Evolutionary conservation across 176 grass and related monocot species (phyloP), one percentile per base, ranked within the genome.

Genomic region (Thinopyrum elongatum): DNA sequence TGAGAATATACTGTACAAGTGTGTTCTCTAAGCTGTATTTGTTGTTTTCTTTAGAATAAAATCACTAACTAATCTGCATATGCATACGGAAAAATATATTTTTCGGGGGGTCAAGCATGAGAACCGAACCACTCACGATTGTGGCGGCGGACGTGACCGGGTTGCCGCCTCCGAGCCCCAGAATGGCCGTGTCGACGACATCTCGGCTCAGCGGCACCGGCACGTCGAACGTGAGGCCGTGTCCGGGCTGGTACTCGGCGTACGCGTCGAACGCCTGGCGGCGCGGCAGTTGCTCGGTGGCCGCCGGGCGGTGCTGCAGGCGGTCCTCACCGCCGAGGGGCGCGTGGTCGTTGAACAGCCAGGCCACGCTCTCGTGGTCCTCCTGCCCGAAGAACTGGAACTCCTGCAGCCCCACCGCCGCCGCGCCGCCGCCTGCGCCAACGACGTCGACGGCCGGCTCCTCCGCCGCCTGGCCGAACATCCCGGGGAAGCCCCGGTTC

Each of bases 311-410:
- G n/a, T 86, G 89, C 29, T 90, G 84, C 80, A 83, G 89, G 31
- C 77, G 65, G 23, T 84, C 69, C 35, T 73, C 59, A 8, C 71
- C 82, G 8, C 39, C 41, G 30, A 65, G 28, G 34, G 90, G 77
- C 25, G 77, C 53, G 1, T 82, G 77, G 82, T 91, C 90, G 63
- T 91, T 84, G 86, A 91, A 88, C 77, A 91, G 82, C 90, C 90
- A 88, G 51, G 90, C 79, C 17, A 91, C 90, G 90, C 90, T 91
- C 22, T 91, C 90, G 38, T 91, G 90, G 82, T 91, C 81, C 35
- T 91, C 90, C 77, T 91, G 94, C 33, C 93, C 92, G 84, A 95
- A 99, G 61, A 99, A 95, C 82, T 96, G 94, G 86, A 95, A 99
- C 67, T 95, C 82, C 35, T 89, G 88, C 59, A 87, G 46, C 55